Percentiles rank a stretch among this genome's conserved stretches.
Conservation (phyloP, 352 stramenopile genomes). For the Globisporangium viniferum region DNA sequence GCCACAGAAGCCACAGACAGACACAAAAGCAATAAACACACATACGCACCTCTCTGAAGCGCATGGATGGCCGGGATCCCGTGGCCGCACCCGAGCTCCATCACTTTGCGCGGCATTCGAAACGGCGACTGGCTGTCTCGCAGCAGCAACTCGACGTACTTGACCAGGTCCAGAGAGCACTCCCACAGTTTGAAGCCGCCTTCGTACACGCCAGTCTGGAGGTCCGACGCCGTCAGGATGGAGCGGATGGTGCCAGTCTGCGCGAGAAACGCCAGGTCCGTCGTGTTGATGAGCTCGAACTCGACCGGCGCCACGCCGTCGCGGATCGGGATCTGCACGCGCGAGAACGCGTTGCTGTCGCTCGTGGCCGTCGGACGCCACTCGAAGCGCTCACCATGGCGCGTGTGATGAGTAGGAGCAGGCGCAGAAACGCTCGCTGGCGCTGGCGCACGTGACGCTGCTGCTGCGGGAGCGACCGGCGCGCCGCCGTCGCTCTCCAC, state of each 20-base stretch:
- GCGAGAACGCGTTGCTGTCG: conserved; percentile 21
- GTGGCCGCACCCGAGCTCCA: conserved; percentile 81
- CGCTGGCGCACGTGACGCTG: neutral
- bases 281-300: conserved; percentile 70
- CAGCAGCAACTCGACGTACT: conserved; percentile 35
- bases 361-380: conserved; percentile 18
- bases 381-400: conserved; percentile 51
- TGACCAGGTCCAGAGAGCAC: conserved; percentile 71
- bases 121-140: conserved; percentile 12
- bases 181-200: conserved; percentile 88
- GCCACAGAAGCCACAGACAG: too few species aligned
- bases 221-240: conserved; percentile 70
- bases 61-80: conserved; percentile 75
- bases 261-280: conserved; percentile 39
- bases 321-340: conserved; percentile 27
- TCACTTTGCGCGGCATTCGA: conserved; percentile 33
- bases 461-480: neutral
- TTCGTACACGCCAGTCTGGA: conserved; percentile 81
- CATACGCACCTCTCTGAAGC: conserved; percentile 46
- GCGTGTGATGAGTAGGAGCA: conserved; percentile 23
- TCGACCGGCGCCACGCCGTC: conserved; percentile 17
- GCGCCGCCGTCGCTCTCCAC: conserved; percentile 23
- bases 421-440: neutral
- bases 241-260: conserved; percentile 58
- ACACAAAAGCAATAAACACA: too few species aligned